These are phyloP conservation scores for Entonaema liquescens DNA, from an alignment of 495 filamentous ascomycete genomes.

Conservation along the genomic window DNA sequence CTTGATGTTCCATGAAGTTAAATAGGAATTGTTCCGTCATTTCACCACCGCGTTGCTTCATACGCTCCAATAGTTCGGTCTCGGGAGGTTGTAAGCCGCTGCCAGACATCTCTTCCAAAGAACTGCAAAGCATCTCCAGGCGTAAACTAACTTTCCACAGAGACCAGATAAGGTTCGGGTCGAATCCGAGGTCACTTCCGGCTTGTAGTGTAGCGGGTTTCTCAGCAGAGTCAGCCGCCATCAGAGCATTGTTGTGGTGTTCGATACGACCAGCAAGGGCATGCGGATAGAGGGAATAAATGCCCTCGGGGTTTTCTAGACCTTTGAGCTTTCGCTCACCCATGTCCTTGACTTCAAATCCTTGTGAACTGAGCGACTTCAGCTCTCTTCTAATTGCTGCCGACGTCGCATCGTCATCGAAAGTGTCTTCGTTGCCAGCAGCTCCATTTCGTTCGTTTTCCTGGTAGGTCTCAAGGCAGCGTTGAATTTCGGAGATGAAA, in stretches of 20 bases:
- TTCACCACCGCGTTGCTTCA: slow-evolving; percentile 85
- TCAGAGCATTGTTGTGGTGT: slow-evolving; percentile 64
- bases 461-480: slow-evolving; percentile 83
- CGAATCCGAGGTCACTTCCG: slow-evolving; percentile 70
- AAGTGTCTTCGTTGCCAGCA: slow-evolving; percentile 70
- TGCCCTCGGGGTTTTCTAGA: slow-evolving; percentile 94
- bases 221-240: slow-evolving; percentile 51
- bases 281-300: slow-evolving; percentile 93
- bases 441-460: slow-evolving; percentile 77
- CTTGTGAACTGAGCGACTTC: slow-evolving; percentile 84
- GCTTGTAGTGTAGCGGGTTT: slow-evolving; percentile 54
- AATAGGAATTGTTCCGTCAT: slow-evolving; percentile 85
- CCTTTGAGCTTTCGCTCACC: slow-evolving; percentile 94
- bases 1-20: slow-evolving; percentile 91
- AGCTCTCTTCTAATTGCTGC: slow-evolving; percentile 86
- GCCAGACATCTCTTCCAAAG: slow-evolving; percentile 71
- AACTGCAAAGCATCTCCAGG: slow-evolving; percentile 90
- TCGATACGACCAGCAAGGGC: slow-evolving; percentile 81
- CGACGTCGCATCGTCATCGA: slow-evolving; percentile 74
- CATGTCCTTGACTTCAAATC: slow-evolving; percentile 96
- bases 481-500: slow-evolving; percentile 94
- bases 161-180: slow-evolving; percentile 84
- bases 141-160: slow-evolving; percentile 90
- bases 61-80: slow-evolving; percentile 79
- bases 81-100: slow-evolving; percentile 74